Evolutionary conservation across 108 stramenopile genomes (phyloP).

Genomic region (Heterococcus sp.): DNA sequence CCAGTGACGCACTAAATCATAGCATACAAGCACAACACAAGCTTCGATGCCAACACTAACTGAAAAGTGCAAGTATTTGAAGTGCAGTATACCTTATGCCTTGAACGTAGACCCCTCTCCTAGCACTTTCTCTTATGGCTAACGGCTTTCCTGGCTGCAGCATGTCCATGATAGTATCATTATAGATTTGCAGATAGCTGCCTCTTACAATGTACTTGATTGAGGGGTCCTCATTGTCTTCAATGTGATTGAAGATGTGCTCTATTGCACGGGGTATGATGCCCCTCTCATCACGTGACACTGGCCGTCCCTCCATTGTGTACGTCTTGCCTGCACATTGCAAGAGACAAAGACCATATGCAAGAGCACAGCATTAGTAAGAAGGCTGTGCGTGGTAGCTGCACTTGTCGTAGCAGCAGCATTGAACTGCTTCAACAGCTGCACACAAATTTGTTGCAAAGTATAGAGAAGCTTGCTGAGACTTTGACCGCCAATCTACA

Average conservation of each 20-base stretch:
- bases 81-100: conserved; percentile 15
- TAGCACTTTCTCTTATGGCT: conserved; percentile 62
- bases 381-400: not conserved
- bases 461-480: too few species aligned
- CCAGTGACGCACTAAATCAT: too few species aligned
- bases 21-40: too few species aligned
- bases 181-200: conserved; percentile 68
- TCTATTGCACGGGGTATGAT: conserved; percentile 69
- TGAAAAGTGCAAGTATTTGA: too few species aligned
- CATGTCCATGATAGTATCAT: conserved; percentile 65
- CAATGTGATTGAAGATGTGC: conserved; percentile 67
- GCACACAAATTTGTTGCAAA: too few species aligned
- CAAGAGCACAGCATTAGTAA: too few species aligned
- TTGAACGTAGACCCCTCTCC: conserved; percentile 63
- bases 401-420: conserved; percentile 4
- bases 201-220: conserved; percentile 64
- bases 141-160: conserved; percentile 62
- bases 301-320: conserved; percentile 64
- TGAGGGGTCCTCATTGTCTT: conserved; percentile 3
- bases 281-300: conserved; percentile 51
- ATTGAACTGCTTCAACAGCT: too few species aligned
- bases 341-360: too few species aligned
- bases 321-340: conserved; percentile 67
- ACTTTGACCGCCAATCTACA: too few species aligned
- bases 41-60: too few species aligned